A percentile compares a stretch with the other conserved stretches of the same genome.
phyloP scores from a whole-genome alignment of 2,329 filamentous ascomycete genomes.

The Arthroderma sp. region DNA sequence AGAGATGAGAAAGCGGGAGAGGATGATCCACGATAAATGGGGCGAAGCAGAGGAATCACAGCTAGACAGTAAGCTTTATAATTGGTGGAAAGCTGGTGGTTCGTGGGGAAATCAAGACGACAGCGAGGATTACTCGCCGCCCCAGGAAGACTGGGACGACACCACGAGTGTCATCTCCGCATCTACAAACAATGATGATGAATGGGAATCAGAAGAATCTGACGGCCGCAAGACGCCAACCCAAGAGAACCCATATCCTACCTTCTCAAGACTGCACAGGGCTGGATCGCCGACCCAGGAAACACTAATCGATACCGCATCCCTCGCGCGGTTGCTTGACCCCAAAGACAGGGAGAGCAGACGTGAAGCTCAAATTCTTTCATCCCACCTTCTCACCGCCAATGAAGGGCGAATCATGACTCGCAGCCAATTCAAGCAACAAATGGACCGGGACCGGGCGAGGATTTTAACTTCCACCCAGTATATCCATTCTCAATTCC shows the following conservation, averaged over 20 bases:
- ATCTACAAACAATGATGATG: constrained; percentile 37
- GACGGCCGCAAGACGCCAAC: constrained; percentile 59
- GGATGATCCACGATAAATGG: constrained; percentile 28
- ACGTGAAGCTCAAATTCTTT: constrained; percentile 66
- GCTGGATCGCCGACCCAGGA: constrained; percentile 42
- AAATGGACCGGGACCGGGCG: constrained; percentile 55
- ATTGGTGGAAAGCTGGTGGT: constrained; percentile 71
- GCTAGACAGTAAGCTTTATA: constrained; percentile 63
- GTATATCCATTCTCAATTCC: constrained; percentile 23
- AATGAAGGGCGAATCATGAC: constrained; percentile 56
- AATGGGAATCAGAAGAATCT: constrained; percentile 35
- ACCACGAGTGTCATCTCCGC: constrained; percentile 67
- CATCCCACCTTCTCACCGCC: constrained; percentile 58
- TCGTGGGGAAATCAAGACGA: constrained; percentile 73
- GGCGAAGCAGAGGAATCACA: constrained; percentile 46
- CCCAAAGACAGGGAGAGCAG: constrained; percentile 65
- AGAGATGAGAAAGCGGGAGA: constrained; percentile 55
- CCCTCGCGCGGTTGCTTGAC: constrained; percentile 69
- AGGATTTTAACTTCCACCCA: constrained; percentile 48
- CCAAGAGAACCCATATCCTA: constrained; percentile 43
- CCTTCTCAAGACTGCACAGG: not conserved
- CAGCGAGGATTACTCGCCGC: constrained; percentile 63
- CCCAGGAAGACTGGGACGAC: constrained; percentile 51
- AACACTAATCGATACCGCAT: constrained; percentile 49
- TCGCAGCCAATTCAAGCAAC: constrained; percentile 58